A percentile compares a stretch with the other conserved stretches of the same genome.
phyloP scores from a whole-genome alignment of 2,329 filamentous ascomycete species.

The Mycocentrospora acerina region DNA sequence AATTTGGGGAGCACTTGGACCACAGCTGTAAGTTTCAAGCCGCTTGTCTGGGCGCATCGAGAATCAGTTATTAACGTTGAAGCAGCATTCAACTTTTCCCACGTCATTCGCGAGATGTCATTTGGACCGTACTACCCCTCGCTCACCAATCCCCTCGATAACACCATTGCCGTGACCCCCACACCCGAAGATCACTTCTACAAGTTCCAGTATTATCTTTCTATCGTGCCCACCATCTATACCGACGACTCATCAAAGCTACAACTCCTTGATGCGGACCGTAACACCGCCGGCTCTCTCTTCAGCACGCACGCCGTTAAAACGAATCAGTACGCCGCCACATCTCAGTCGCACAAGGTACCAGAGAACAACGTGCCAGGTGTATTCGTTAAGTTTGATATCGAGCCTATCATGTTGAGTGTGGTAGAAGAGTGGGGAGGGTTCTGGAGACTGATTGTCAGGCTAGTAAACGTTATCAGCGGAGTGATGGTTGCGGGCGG shows the following conservation, averaged over 20 bases:
- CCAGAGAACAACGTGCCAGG: constrained; percentile 74
- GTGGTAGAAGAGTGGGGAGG: constrained; percentile 80
- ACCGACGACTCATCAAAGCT: constrained; percentile 53
- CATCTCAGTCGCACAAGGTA: constrained; percentile 75
- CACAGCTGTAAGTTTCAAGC: constrained; percentile 65
- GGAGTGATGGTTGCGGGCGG: constrained; percentile 91
- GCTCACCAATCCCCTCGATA: constrained; percentile 90
- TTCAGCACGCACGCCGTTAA: constrained; percentile 63
- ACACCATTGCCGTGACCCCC: constrained; percentile 84
- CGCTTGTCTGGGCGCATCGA: not conserved
- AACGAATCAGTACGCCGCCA: constrained; percentile 98
- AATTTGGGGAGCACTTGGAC: constrained; percentile 76
- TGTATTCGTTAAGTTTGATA: constrained; percentile 98
- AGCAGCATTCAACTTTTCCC: constrained; percentile 92
- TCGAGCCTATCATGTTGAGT: constrained; percentile 88
- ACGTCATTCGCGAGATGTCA: constrained; percentile 92
- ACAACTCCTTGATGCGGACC: constrained; percentile 48
- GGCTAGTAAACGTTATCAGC: constrained; percentile 85
- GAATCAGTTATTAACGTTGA: constrained; percentile 7
- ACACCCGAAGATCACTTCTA: constrained; percentile 75
- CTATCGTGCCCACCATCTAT: constrained; percentile 92
- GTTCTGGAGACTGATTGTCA: constrained; percentile 72
- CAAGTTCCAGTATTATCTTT: constrained; percentile 98
- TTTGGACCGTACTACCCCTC: constrained; percentile 97
- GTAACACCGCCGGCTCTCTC: constrained; percentile 40